Percentiles rank a stretch among this genome's conserved stretches.
Conservation (phyloP, 202 grass and related monocot genomes). For the Sporobolus alterniflorus region DNA sequence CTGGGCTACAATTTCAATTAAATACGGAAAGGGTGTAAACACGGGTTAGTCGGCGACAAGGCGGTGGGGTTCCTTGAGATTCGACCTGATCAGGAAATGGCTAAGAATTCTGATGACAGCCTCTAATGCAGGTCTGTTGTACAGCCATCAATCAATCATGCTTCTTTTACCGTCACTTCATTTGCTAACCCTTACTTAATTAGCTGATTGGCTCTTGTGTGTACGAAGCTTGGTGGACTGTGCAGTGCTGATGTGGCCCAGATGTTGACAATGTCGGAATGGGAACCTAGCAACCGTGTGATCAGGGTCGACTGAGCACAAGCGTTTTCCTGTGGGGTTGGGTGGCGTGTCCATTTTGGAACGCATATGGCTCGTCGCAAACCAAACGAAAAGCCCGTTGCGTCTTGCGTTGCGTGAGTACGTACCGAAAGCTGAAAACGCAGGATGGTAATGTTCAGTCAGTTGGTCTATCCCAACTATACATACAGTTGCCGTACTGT, state of each 20-base stretch:
- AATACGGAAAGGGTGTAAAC: slow-evolving; percentile 33
- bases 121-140: too few relatives aligned
- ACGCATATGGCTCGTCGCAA: too few relatives aligned
- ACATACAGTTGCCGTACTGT: too few relatives aligned
- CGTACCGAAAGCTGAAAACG: too few relatives aligned
- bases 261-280: slow-evolving; percentile 51
- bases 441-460: too few relatives aligned
- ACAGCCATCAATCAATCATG: too few relatives aligned
- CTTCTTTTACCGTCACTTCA: too few relatives aligned
- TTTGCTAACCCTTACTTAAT: not conserved
- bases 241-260: slow-evolving; percentile 36
- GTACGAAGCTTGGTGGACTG: slow-evolving; percentile 2
- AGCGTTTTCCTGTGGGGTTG: slow-evolving; percentile 14
- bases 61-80: slow-evolving; percentile 34
- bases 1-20: slow-evolving; percentile 41
- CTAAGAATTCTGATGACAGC: too few relatives aligned
- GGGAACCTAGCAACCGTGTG: slow-evolving; percentile 50
- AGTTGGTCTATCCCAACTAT: too few relatives aligned
- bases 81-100: slow-evolving; percentile 1
- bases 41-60: slow-evolving; percentile 17
- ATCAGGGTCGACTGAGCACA: slow-evolving; percentile 62
- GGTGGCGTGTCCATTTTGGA: slow-evolving; percentile 52
- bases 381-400: too few relatives aligned
- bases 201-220: slow-evolving; percentile 8
- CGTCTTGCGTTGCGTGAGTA: too few relatives aligned